Evolutionary conservation across 2,329 filamentous ascomycete species (phyloP).

Genomic region (Cladorrhinum sp.): DNA sequence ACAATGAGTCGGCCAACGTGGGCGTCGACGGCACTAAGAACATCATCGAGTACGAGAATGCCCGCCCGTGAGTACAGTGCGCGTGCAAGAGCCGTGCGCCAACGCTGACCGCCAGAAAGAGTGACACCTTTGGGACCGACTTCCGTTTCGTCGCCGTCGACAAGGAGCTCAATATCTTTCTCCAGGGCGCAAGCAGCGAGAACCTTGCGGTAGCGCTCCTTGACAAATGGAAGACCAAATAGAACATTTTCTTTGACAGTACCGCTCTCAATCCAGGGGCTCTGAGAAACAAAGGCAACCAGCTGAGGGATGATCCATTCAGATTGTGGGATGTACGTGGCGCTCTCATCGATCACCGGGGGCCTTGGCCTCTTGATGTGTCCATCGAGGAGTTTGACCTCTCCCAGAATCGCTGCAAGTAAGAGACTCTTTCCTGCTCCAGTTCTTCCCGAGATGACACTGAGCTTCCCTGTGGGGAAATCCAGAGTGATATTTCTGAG

Average conservation of each 20-base stretch:
- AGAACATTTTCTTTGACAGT: constrained; percentile 45
- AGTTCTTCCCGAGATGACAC: constrained; percentile 38
- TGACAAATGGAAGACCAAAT: constrained; percentile 41
- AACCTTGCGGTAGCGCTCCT: constrained; percentile 43
- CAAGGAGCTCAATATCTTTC: constrained; percentile 43
- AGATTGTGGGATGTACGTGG: constrained; percentile 24
- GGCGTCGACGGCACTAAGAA: constrained; percentile 49
- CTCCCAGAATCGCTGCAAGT: constrained; percentile 39
- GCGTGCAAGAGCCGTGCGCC: constrained; percentile 44
- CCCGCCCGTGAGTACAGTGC: constrained; percentile 44
- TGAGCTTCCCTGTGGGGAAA: constrained; percentile 36
- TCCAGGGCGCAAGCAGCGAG: constrained; percentile 44
- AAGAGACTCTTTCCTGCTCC: constrained; percentile 41
- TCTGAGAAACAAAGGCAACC: constrained; percentile 46
- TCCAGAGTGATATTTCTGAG: constrained; percentile 33
- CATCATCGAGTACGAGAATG: constrained; percentile 47
- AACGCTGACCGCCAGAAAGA: constrained; percentile 45
- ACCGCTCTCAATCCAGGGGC: constrained; percentile 46
- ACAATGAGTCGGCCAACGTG: constrained; percentile 47
- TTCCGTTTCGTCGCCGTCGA: constrained; percentile 42
- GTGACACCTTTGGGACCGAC: constrained; percentile 43
- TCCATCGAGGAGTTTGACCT: constrained; percentile 38
- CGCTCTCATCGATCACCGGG: constrained; percentile 26
- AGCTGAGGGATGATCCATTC: constrained; percentile 38
- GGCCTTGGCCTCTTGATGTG: constrained; percentile 29